Conservation (phyloP, 192 early-diverging fungal species). For the Coemansia sp. region DNA sequence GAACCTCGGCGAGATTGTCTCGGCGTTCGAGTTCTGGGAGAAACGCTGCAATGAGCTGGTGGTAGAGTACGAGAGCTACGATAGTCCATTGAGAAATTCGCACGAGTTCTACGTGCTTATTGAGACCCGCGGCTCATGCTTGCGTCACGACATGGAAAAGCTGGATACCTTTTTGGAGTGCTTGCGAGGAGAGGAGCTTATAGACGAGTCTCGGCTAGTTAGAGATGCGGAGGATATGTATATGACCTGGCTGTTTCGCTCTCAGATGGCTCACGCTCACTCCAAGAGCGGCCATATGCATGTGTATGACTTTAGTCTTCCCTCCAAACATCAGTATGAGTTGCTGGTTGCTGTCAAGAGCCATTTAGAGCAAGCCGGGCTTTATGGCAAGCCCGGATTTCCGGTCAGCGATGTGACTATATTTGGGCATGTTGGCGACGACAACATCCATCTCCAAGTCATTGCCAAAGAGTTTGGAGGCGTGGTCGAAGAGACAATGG, state of each 20-base stretch:
- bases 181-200: slow-evolving; percentile 18
- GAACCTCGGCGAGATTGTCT: slow-evolving; percentile 89
- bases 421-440: slow-evolving; percentile 98
- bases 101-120: slow-evolving; percentile 69
- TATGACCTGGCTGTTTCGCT: slow-evolving; percentile 45
- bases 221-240: slow-evolving; percentile 32
- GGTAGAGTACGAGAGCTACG: slow-evolving; percentile 33
- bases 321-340: slow-evolving; percentile 39
- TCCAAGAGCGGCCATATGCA: slow-evolving; percentile 53
- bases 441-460: slow-evolving; percentile 93
- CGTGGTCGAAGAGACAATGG: slow-evolving; percentile 69
- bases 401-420: slow-evolving; percentile 77
- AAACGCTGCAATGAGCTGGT: slow-evolving; percentile 68
- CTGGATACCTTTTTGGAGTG: slow-evolving; percentile 36
- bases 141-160: slow-evolving; percentile 88
- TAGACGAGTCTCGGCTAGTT: slow-evolving; percentile 25
- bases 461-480: slow-evolving; percentile 66
- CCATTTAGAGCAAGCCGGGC: slow-evolving; percentile 19
- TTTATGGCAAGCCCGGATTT: slow-evolving; percentile 40
- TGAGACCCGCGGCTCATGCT: slow-evolving; percentile 89
- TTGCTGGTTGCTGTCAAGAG: slow-evolving; percentile 37
- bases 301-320: slow-evolving; percentile 53
- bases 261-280: slow-evolving; percentile 53
- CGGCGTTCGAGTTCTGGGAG: slow-evolving; percentile 99
- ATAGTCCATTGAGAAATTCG: slow-evolving; percentile 18